These are phyloP conservation scores for Crucihimalaya himalaica DNA, from an alignment of 345 rosid species.

Conservation along the genomic window DNA sequence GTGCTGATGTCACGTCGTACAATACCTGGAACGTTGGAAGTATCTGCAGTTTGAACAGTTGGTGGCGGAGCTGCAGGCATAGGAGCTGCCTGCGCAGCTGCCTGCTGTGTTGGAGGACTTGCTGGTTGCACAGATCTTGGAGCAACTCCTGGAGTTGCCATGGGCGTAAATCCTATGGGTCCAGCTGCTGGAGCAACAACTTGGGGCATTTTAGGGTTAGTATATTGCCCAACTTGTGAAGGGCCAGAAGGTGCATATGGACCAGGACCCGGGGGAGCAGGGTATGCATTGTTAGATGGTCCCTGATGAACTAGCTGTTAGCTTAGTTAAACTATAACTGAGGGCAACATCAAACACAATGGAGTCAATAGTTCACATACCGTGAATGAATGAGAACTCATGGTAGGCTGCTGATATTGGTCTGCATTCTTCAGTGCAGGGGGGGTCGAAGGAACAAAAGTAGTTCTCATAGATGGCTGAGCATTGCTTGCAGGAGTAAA, in stretches of 20 bases:
- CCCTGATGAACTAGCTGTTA: conserved; percentile 51
- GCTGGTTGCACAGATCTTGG: conserved; percentile 83
- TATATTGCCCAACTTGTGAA: conserved; percentile 54
- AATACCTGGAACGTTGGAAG: conserved; percentile 85
- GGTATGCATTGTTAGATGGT: conserved; percentile 50
- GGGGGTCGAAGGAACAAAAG: conserved; percentile 84
- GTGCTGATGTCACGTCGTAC: conserved; percentile 8
- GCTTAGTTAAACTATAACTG: conserved; percentile 21
- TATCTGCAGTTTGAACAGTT: conserved; percentile 89
- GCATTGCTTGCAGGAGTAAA: conserved; percentile 51
- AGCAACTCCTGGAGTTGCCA: conserved; percentile 52
- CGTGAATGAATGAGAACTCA: conserved; percentile 78
- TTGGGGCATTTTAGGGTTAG: conserved; percentile 58
- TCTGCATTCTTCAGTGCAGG: conserved; percentile 74
- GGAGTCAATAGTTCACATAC: conserved; percentile 47
- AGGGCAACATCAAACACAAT: conserved; percentile 3
- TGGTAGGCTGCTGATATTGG: conserved; percentile 82
- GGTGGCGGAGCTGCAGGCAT: conserved; percentile 79
- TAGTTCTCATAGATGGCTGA: conserved; percentile 65
- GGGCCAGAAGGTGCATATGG: conserved; percentile 51
- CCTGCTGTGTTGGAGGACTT: conserved; percentile 59
- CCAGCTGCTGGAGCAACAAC: conserved; percentile 54
- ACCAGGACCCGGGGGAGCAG: conserved; percentile 58
- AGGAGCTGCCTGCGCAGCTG: conserved; percentile 56
- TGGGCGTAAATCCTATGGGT: conserved; percentile 71